Conservation (phyloP, 192 early-diverging fungal genomes). For the Entomortierella lignicola region DNA sequence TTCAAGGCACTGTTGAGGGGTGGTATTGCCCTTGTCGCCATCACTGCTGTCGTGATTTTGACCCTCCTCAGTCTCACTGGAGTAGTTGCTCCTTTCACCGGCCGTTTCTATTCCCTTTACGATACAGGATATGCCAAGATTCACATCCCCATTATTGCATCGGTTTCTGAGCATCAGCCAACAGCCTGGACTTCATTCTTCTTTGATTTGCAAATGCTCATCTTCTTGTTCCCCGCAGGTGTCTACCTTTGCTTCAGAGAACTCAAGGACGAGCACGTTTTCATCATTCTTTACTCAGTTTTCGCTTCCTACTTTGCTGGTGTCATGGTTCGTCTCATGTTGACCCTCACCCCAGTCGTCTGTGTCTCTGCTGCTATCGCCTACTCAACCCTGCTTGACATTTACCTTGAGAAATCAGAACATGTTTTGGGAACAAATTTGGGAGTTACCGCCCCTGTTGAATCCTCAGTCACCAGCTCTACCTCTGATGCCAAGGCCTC, state of each 20-base stretch:
- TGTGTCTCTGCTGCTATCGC: constrained; percentile 95
- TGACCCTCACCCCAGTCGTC: constrained; percentile 97
- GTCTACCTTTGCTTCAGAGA: constrained; percentile 97
- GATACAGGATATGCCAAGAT: constrained; percentile 99
- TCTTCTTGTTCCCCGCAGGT: constrained; percentile 96
- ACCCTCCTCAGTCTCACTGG: constrained; percentile 83
- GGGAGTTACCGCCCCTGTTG: constrained; percentile 11
- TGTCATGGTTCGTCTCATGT: constrained; percentile 99
- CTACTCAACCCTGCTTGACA: constrained; percentile 87
- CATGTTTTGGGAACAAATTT: constrained; percentile 26
- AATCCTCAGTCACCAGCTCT: not conserved
- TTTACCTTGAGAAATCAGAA: constrained; percentile 73
- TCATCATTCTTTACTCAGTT: constrained; percentile 97
- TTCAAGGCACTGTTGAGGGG: constrained; percentile 85
- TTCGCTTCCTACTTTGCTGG: constrained; percentile 99
- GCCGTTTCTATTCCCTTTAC: constrained; percentile 99
- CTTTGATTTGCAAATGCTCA: constrained; percentile 98
- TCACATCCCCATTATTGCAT: constrained; percentile 99
- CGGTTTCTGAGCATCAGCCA: constrained; percentile 99
- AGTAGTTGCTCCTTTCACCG: constrained; percentile 97
- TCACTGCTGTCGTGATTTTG: constrained; percentile 68
- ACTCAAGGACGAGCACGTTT: constrained; percentile 96
- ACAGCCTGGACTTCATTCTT: constrained; percentile 99
- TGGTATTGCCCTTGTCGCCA: constrained; percentile 65
- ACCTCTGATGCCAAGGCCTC: constrained; percentile 16